These are phyloP conservation scores for Stagonosporopsis rhizophila DNA, from an alignment of 2,329 filamentous ascomycete genomes.

Conservation along the genomic window DNA sequence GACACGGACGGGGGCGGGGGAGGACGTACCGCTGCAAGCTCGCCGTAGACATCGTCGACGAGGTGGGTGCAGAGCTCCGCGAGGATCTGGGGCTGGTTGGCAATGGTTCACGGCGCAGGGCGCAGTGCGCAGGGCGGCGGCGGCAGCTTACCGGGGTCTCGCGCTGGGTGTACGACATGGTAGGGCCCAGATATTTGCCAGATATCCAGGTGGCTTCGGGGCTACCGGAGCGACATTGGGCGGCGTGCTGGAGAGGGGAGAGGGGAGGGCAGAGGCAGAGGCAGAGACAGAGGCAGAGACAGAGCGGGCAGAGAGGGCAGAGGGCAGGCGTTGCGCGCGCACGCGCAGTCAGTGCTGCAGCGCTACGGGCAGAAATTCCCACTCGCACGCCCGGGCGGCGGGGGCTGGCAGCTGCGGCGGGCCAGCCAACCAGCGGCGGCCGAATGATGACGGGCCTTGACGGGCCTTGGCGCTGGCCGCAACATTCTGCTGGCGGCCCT, in stretches of 20 bases:
- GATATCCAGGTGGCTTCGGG: conserved; percentile 39
- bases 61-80: conserved; percentile 90
- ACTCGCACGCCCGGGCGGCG: not conserved
- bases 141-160: conserved; percentile 44
- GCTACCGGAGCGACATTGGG: conserved; percentile 46
- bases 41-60: conserved; percentile 87
- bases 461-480: conserved; percentile 14
- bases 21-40: conserved; percentile 79
- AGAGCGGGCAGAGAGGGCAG: no score
- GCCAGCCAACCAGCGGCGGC: conserved; percentile 11
- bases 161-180: conserved; percentile 47
- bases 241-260: conserved; percentile 10
- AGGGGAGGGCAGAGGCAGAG: no score
- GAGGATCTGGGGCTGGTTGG: conserved; percentile 70
- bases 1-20: not conserved
- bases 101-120: conserved; percentile 17
- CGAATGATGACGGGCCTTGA: conserved; percentile 9
- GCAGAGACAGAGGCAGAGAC: no score
- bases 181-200: conserved; percentile 43
- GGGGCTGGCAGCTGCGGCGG: not conserved
- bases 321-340: no score
- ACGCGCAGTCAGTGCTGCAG: no score
- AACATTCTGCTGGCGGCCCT: conserved; percentile 11
- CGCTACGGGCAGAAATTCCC: conserved; percentile 16
- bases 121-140: not conserved